Conservation (phyloP, 352 stramenopile genomes). For the Globisporangium sylvaticum region DNA sequence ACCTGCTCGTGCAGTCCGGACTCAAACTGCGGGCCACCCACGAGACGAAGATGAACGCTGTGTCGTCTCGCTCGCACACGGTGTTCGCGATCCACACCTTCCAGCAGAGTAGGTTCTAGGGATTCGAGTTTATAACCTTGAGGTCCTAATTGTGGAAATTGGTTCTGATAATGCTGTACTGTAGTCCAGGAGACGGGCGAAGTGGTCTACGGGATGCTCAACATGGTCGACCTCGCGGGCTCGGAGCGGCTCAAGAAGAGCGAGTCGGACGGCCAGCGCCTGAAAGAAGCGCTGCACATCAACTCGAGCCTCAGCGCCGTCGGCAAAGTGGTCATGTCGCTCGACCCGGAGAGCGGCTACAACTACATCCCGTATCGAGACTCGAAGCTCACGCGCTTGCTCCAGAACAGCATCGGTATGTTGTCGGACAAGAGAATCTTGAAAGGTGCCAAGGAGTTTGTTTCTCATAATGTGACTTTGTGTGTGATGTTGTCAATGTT, state of each 20-base stretch:
- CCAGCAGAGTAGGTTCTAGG: constrained; percentile 51
- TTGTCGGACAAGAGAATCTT: background rate
- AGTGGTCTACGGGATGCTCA: constrained; percentile 83
- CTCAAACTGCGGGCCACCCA: constrained; percentile 87
- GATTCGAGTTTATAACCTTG: background rate
- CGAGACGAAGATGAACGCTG: constrained; percentile 91
- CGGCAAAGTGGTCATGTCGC: constrained; percentile 85
- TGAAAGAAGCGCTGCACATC: constrained; percentile 85
- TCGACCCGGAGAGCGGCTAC: constrained; percentile 82
- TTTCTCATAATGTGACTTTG: too few relatives aligned
- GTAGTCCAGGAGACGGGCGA: constrained; percentile 61
- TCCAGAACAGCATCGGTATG: constrained; percentile 83
- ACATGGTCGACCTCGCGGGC: constrained; percentile 82
- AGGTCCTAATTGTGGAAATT: background rate
- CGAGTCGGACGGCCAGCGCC: constrained; percentile 76
- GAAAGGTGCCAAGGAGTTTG: background rate
- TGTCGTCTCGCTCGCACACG: constrained; percentile 85
- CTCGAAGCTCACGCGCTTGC: constrained; percentile 76
- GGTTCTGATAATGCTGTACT: background rate
- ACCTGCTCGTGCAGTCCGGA: constrained; percentile 81
- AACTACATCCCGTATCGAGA: constrained; percentile 88
- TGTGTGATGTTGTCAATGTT: too few relatives aligned
- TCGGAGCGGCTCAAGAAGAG: constrained; percentile 86
- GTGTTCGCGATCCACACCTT: constrained; percentile 88
- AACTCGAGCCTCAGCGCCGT: constrained; percentile 84